Percentiles rank a stretch among this genome's conserved stretches.
Evolutionary conservation across 192 early-diverging fungal genomes (phyloP).

Genomic region (Entophlyctis helioformis): DNA sequence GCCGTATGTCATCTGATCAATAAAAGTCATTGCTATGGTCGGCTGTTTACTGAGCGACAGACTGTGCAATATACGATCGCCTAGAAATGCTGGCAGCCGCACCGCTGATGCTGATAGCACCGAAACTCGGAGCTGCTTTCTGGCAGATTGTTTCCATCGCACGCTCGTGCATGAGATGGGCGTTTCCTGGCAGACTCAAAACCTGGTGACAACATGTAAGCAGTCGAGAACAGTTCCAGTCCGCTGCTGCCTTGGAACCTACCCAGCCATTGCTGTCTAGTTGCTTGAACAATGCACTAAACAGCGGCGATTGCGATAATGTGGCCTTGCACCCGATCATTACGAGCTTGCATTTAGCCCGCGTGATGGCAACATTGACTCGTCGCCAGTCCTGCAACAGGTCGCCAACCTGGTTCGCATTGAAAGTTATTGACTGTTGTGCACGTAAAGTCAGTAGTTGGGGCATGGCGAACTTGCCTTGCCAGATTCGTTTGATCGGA

Average conservation of each 20-base stretch:
- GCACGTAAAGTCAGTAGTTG: background rate
- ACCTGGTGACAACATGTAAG: no score
- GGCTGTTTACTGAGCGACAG: no score
- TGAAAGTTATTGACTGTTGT: background rate
- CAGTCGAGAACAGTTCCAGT: no score
- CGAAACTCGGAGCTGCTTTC: no score
- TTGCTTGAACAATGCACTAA: slow-evolving; percentile 16
- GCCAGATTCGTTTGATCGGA: slow-evolving; percentile 61
- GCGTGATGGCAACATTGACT: slow-evolving; percentile 88
- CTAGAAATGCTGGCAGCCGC: no score
- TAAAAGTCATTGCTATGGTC: no score
- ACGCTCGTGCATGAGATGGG: no score
- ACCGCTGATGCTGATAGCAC: no score
- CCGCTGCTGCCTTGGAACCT: background rate
- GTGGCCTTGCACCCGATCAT: slow-evolving; percentile 76
- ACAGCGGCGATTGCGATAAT: slow-evolving; percentile 18
- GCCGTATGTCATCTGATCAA: no score
- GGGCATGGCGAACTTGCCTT: slow-evolving; percentile 29
- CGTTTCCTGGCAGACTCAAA: no score
- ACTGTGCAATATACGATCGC: no score
- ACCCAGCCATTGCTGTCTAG: slow-evolving; percentile 17
- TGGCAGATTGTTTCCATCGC: no score
- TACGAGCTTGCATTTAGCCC: slow-evolving; percentile 78
- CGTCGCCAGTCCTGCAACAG: slow-evolving; percentile 83
- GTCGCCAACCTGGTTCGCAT: slow-evolving; percentile 53